Evolutionary conservation across 257 asterid genomes (phyloP).

Genomic region (Agastache rugosa): DNA sequence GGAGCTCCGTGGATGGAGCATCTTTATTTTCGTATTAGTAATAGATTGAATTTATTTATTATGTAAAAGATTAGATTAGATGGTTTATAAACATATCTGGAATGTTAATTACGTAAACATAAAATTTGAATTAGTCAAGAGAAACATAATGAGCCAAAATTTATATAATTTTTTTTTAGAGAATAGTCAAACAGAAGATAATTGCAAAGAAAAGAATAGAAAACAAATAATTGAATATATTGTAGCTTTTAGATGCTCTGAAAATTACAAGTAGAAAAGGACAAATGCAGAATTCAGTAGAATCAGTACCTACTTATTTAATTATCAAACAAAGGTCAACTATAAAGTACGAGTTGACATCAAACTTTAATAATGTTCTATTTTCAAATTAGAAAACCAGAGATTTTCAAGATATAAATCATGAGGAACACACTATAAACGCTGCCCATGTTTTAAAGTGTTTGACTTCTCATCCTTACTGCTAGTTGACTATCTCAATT

Average conservation of each 20-base stretch:
- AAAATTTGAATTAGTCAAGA: too few relatives aligned
- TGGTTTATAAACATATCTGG: too few relatives aligned
- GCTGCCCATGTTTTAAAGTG: too few relatives aligned
- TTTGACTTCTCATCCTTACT: too few relatives aligned
- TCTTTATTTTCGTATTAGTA: too few relatives aligned
- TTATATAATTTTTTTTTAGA: too few relatives aligned
- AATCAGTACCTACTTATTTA: too few relatives aligned
- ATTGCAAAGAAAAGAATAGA: not conserved
- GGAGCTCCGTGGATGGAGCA: too few relatives aligned
- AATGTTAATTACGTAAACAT: too few relatives aligned
- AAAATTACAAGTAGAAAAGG: not conserved
- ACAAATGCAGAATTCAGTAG: not conserved
- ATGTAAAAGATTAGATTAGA: too few relatives aligned
- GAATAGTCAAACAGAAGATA: not conserved
- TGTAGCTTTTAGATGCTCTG: not conserved
- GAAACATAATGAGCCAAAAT: not conserved
- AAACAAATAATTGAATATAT: not conserved
- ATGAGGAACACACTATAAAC: not conserved
- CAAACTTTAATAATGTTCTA: not conserved
- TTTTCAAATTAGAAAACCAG: not conserved
- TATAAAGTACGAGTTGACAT: not conserved
- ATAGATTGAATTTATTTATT: too few relatives aligned
- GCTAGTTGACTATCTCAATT: too few relatives aligned
- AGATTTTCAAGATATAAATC: not conserved
- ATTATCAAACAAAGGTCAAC: constrained; percentile 10